Percentiles rank a stretch among this genome's conserved stretches.
Evolutionary conservation across 78 protist species (phyloP).

Genomic region (Chrysochromulina tobinii): DNA sequence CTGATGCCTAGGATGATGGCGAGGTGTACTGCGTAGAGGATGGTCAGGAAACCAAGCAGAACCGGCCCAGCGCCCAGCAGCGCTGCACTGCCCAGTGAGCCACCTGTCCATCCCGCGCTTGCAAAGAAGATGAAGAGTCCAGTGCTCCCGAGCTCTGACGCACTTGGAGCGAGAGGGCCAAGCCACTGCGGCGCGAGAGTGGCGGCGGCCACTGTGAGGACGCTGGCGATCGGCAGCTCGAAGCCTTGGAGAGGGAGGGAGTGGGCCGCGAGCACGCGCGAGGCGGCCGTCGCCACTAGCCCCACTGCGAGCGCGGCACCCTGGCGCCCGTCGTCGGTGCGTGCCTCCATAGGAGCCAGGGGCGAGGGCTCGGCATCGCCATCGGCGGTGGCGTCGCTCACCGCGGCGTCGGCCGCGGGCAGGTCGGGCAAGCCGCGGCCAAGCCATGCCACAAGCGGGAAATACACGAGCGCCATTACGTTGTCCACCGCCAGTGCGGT

Average conservation of each 20-base stretch:
- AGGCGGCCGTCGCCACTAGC: no score
- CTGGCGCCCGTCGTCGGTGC: no score
- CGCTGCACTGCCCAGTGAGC: not conserved
- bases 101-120: not conserved
- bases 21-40: not conserved
- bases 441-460: not conserved
- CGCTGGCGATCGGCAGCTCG: not conserved
- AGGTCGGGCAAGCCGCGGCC: not conserved
- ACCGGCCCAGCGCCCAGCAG: not conserved
- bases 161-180: no score
- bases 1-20: not conserved
- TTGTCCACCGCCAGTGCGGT: not conserved
- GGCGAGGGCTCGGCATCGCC: not conserved
- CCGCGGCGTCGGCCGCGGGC: not conserved
- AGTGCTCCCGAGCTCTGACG: no score
- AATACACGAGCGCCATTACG: not conserved
- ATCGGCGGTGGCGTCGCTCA: no score
- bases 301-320: no score
- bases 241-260: not conserved
- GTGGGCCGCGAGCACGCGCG: no score
- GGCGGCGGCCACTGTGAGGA: not conserved
- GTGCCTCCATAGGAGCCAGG: not conserved
- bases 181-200: not conserved
- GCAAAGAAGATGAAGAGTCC: not conserved
- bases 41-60: not conserved